These are phyloP conservation scores for Trichoderma asperellum DNA, from an alignment of 2,329 filamentous ascomycete species.

Conservation along the genomic window DNA sequence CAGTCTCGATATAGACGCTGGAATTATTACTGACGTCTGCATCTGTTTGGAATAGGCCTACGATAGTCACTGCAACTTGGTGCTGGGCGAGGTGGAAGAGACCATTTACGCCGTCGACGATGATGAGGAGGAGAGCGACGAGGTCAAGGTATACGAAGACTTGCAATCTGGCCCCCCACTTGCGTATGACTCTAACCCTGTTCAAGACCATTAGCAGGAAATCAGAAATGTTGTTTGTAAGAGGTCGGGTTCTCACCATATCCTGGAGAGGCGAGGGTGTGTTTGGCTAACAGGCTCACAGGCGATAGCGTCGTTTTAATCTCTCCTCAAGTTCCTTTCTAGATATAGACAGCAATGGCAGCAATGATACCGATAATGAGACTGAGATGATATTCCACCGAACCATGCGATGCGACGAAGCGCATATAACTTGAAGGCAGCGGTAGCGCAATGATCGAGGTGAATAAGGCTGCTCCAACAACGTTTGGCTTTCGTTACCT, in stretches of 20 bases:
- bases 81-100: slow-evolving; percentile 95
- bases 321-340: slow-evolving; percentile 61
- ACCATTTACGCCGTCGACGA: slow-evolving; percentile 94
- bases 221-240: slow-evolving; percentile 97
- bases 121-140: slow-evolving; percentile 76
- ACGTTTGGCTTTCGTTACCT: background rate
- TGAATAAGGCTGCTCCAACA: background rate
- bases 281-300: slow-evolving; percentile 42
- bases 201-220: slow-evolving; percentile 88
- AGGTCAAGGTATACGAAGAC: slow-evolving; percentile 63
- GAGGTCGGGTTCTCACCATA: slow-evolving; percentile 66
- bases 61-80: slow-evolving; percentile 96
- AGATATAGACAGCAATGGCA: slow-evolving; percentile 29
- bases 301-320: slow-evolving; percentile 75
- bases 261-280: background rate
- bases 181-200: slow-evolving; percentile 26
- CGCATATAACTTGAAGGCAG: background rate
- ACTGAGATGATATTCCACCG: background rate
- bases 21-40: slow-evolving; percentile 15
- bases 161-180: background rate
- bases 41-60: slow-evolving; percentile 69
- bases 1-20: background rate
- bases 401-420: background rate
- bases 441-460: background rate
- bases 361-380: slow-evolving; percentile 14